Evolutionary conservation across 441 rosid genomes (phyloP).

Genomic region (Eruca vesicaria): DNA sequence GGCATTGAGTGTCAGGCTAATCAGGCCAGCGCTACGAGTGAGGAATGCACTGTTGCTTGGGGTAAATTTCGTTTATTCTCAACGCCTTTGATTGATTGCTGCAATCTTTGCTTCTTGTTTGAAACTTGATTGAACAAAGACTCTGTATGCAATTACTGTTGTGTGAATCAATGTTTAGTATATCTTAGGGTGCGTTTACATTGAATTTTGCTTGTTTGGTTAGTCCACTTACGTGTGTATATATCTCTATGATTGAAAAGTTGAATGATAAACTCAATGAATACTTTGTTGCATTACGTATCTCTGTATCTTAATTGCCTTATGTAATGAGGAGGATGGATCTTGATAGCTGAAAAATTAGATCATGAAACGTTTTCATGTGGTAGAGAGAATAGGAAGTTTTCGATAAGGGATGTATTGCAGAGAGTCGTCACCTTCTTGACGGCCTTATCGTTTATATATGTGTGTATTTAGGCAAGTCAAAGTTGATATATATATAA

Average conservation of each 20-base stretch:
- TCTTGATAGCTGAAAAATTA: conserved; percentile 2
- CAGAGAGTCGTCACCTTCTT: background rate
- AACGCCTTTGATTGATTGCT: background rate
- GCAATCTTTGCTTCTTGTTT: background rate
- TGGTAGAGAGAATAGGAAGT: background rate
- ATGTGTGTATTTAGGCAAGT: background rate
- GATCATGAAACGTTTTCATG: background rate
- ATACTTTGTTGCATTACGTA: background rate
- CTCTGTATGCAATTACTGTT: background rate
- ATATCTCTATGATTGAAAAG: background rate
- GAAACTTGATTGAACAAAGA: background rate
- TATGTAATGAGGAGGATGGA: background rate
- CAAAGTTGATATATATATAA: background rate
- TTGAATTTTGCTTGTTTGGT: background rate
- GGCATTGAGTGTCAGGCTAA: conserved; percentile 97
- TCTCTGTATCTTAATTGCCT: background rate
- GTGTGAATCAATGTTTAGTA: background rate
- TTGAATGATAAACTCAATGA: background rate
- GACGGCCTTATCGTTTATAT: background rate
- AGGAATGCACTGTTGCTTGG: conserved; percentile 99
- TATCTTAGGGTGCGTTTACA: background rate
- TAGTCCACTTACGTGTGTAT: background rate
- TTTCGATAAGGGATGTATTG: background rate
- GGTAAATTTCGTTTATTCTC: conserved; percentile 53
- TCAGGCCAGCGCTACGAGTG: conserved; percentile 96